Conservation (phyloP, 768 basidiomycete genomes). For the Trametes punicea region DNA sequence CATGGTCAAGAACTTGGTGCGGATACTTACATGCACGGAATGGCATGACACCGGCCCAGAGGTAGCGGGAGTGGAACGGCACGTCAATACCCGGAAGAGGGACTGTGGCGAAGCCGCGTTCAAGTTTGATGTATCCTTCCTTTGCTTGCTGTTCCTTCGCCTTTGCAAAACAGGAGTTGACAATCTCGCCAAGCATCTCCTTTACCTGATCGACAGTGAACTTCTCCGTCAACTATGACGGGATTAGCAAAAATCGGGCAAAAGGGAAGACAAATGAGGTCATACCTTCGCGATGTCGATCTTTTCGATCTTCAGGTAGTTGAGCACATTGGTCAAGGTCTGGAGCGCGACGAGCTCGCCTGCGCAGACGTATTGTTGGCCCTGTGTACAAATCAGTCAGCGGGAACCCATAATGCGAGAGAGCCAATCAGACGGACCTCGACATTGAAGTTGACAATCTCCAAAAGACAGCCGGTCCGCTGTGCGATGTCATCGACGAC, state of each 20-base stretch:
- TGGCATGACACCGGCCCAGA: conserved; percentile 98
- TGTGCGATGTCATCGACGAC: conserved; percentile 89
- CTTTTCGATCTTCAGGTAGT: conserved; percentile 95
- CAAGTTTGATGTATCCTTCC: conserved; percentile 89
- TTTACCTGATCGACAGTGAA: conserved; percentile 91
- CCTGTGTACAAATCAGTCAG: conserved; percentile 42
- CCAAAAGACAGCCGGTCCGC: conserved; percentile 76
- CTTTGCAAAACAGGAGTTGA: conserved; percentile 73
- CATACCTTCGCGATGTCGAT: conserved; percentile 85
- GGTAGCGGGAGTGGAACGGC: conserved; percentile 98
- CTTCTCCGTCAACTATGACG: conserved; percentile 72
- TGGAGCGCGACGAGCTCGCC: conserved; percentile 93
- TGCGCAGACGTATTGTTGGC: conserved; percentile 99
- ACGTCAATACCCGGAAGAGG: conserved; percentile 97
- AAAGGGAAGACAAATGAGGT: neutral
- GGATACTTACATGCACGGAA: conserved; percentile 95
- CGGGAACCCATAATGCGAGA: neutral
- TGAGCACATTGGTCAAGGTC: conserved; percentile 92
- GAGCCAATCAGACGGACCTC: conserved; percentile 50
- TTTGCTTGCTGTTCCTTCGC: conserved; percentile 75
- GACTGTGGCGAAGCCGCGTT: conserved; percentile 95
- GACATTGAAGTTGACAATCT: conserved; percentile 97
- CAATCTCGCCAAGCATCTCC: conserved; percentile 92
- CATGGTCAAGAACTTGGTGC: neutral
- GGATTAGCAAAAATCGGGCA: conserved; percentile 4